These are phyloP conservation scores for Phaffia australis DNA, from an alignment of 768 basidiomycete genomes.

Conservation along the genomic window DNA sequence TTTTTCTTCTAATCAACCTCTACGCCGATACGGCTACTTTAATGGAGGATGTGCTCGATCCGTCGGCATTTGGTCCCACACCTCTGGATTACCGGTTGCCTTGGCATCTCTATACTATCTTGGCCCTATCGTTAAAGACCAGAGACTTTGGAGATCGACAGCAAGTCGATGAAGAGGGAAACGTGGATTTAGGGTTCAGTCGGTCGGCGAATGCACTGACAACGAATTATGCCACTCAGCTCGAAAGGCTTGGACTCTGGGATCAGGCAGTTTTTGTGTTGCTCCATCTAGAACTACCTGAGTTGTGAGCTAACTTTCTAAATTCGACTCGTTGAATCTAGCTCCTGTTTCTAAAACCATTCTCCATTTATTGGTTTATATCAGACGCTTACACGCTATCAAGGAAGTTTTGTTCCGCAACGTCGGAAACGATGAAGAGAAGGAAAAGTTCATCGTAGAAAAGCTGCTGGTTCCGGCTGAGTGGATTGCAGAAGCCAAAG, in stretches of 20 bases:
- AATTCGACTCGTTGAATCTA: conserved; percentile 5
- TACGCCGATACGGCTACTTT: conserved; percentile 50
- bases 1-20: conserved; percentile 71
- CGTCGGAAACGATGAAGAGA: conserved; percentile 30
- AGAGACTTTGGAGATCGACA: conserved; percentile 81
- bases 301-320: conserved; percentile 50
- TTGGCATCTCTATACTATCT: conserved; percentile 85
- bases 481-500: conserved; percentile 90
- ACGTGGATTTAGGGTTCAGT: conserved; percentile 57
- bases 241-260: conserved; percentile 69
- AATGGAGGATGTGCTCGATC: conserved; percentile 55
- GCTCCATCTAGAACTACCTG: conserved; percentile 69
- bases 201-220: conserved; percentile 72
- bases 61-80: conserved; percentile 62
- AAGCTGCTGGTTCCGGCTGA: conserved; percentile 67
- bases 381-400: conserved; percentile 72
- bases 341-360: not conserved
- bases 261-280: conserved; percentile 82
- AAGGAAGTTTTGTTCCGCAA: conserved; percentile 64
- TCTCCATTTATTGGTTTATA: conserved; percentile 6
- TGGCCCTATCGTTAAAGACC: conserved; percentile 68
- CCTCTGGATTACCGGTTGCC: conserved; percentile 70
- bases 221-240: conserved; percentile 70
- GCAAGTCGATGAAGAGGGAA: conserved; percentile 37
- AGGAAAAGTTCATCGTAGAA: conserved; percentile 43